Conservation (phyloP, 2,329 filamentous ascomycete genomes). For the Botryotinia convoluta region DNA sequence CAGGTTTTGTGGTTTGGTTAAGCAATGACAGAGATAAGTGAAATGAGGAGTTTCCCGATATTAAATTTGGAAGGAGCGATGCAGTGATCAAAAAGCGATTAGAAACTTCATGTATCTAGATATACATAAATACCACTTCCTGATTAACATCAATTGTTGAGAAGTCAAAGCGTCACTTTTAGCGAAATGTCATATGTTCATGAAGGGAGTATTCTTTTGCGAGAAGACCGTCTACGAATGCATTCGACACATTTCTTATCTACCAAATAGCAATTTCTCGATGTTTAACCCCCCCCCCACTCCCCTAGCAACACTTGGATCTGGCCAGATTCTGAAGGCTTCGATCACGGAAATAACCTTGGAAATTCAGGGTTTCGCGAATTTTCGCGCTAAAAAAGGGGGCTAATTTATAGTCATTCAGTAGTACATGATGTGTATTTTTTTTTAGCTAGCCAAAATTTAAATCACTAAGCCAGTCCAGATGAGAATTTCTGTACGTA, state of each 20-base stretch:
- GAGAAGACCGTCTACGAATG: background rate
- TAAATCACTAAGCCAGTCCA: background rate
- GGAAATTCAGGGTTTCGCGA: background rate
- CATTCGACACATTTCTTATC: background rate
- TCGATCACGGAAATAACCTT: too few relatives aligned
- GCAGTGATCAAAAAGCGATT: background rate
- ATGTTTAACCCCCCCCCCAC: accelerated
- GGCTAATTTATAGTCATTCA: background rate
- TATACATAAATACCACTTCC: background rate
- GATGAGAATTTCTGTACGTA: background rate
- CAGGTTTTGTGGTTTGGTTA: background rate
- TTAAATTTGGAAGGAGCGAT: background rate
- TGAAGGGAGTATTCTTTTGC: background rate
- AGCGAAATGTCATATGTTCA: background rate
- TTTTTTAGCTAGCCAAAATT: background rate
- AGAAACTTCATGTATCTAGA: background rate
- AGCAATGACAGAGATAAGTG: background rate
- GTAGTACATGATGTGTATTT: background rate
- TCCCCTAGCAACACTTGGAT: too few relatives aligned
- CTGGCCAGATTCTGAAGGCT: background rate
- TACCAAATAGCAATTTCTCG: background rate
- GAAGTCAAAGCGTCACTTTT: background rate
- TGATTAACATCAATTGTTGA: background rate
- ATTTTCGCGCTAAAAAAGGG: background rate
- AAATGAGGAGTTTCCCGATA: too few relatives aligned